Evolutionary conservation across 139 green algal genomes (phyloP).

Genomic region (Haematococcus lacustris): DNA sequence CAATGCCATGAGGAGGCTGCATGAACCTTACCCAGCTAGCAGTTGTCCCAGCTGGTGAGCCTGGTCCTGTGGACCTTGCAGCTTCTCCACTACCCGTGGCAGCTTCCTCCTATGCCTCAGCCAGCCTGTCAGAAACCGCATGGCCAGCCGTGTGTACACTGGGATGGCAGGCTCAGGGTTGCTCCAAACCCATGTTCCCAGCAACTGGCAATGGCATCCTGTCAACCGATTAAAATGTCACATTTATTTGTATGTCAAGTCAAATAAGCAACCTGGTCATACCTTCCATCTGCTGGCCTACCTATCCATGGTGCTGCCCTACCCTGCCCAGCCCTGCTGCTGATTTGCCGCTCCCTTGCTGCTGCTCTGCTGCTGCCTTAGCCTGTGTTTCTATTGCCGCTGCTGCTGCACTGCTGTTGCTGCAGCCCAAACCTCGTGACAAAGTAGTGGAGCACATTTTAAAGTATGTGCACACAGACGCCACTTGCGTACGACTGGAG

Average conservation of each 20-base stretch:
- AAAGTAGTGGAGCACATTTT: constrained; percentile 71
- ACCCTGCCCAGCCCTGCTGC: background rate
- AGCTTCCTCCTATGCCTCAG: too few relatives aligned
- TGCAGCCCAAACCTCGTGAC: constrained; percentile 53
- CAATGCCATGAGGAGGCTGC: too few relatives aligned
- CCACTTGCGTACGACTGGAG: constrained; percentile 57
- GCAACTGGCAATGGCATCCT: too few relatives aligned
- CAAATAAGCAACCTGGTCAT: background rate
- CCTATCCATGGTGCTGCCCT: background rate
- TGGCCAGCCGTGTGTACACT: too few relatives aligned
- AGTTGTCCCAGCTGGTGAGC: too few relatives aligned
- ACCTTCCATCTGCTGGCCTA: background rate
- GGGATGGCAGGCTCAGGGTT: too few relatives aligned
- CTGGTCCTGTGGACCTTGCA: too few relatives aligned
- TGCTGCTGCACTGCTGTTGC: background rate
- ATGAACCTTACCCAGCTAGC: too few relatives aligned
- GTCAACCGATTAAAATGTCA: background rate
- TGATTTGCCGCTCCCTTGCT: background rate
- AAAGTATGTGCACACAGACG: constrained; percentile 81
- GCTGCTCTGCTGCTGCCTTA: background rate
- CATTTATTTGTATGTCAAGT: background rate
- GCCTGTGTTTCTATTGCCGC: background rate
- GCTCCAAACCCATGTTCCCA: too few relatives aligned
- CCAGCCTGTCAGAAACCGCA: too few relatives aligned
- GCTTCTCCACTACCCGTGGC: too few relatives aligned